Conservation (phyloP, 148 eudicot genomes). For the Agrostemma githago region DNA sequence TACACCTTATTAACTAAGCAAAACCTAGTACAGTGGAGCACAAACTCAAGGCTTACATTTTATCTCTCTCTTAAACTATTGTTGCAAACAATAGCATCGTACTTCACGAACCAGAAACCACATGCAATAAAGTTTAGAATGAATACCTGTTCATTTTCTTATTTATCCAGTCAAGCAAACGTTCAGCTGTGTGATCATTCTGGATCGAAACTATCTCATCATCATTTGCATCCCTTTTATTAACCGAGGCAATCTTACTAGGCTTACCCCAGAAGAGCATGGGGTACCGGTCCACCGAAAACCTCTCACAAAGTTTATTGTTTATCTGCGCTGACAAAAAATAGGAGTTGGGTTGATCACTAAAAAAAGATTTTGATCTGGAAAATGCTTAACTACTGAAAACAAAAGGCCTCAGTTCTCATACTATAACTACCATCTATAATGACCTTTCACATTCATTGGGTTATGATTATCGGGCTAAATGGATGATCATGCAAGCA, state of each 20-base stretch:
- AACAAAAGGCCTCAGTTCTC: background rate
- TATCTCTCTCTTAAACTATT: background rate
- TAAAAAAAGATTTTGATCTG: slow-evolving; percentile 15
- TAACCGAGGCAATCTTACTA: slow-evolving; percentile 50
- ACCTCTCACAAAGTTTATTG: slow-evolving; percentile 79
- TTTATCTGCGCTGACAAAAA: slow-evolving; percentile 91
- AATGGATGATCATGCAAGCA: background rate
- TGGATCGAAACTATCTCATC: slow-evolving; percentile 56
- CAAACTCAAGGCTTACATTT: background rate
- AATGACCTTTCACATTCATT: background rate
- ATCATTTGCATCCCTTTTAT: slow-evolving; percentile 51
- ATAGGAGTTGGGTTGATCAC: slow-evolving; percentile 41
- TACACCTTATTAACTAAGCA: background rate
- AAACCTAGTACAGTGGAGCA: background rate
- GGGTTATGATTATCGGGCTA: background rate
- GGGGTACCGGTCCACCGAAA: slow-evolving; percentile 71
- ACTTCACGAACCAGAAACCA: background rate
- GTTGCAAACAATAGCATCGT: background rate
- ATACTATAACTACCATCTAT: background rate
- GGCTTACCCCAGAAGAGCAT: slow-evolving; percentile 85
- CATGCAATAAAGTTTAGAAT: background rate
- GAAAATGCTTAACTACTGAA: background rate
- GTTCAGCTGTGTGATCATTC: slow-evolving; percentile 71
- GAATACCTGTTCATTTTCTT: slow-evolving; percentile 71
- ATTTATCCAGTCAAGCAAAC: slow-evolving; percentile 81